Percentiles rank a stretch among this genome's conserved stretches.
phyloP scores from a whole-genome alignment of 1,284 basidiomycete genomes.

The Gymnopus androsaceus region DNA sequence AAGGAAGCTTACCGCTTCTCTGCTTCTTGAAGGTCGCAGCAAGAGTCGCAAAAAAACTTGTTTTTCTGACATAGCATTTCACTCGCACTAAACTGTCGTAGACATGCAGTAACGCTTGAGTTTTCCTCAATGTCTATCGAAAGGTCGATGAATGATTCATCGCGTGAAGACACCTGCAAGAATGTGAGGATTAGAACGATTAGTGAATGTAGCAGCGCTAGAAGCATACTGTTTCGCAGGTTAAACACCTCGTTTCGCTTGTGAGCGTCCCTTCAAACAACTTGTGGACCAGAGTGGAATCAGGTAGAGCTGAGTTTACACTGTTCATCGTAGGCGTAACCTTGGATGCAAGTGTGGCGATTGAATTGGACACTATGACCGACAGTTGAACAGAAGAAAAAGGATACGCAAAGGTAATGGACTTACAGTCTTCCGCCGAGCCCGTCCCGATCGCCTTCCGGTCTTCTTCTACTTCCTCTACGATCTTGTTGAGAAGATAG shows the following conservation, averaged over 20 bases:
- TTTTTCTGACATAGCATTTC: slow-evolving; percentile 98
- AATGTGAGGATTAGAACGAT: slow-evolving; percentile 12
- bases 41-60: slow-evolving; percentile 98
- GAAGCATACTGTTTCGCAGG: slow-evolving; percentile 84
- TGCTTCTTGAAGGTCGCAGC: slow-evolving; percentile 95
- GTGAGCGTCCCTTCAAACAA: slow-evolving; percentile 93
- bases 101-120: slow-evolving; percentile 91
- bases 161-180: slow-evolving; percentile 85
- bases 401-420: slow-evolving; percentile 1
- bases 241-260: slow-evolving; percentile 95
- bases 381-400: background rate
- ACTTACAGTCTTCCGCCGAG: slow-evolving; percentile 57
- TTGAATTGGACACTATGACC: slow-evolving; percentile 54
- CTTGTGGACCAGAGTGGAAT: slow-evolving; percentile 84
- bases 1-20: slow-evolving; percentile 80
- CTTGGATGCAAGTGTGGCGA: slow-evolving; percentile 52
- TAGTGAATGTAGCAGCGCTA: background rate
- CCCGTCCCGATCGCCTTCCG: slow-evolving; percentile 42
- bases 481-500: slow-evolving; percentile 89
- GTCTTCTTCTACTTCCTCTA: slow-evolving; percentile 88
- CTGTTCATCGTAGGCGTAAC: slow-evolving; percentile 38
- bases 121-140: slow-evolving; percentile 99
- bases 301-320: slow-evolving; percentile 43
- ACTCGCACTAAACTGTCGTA: slow-evolving; percentile 94
- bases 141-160: slow-evolving; percentile 94